Evolutionary conservation across 2,329 filamentous ascomycete species (phyloP).

Genomic region (Penicillium capsulatum): DNA sequence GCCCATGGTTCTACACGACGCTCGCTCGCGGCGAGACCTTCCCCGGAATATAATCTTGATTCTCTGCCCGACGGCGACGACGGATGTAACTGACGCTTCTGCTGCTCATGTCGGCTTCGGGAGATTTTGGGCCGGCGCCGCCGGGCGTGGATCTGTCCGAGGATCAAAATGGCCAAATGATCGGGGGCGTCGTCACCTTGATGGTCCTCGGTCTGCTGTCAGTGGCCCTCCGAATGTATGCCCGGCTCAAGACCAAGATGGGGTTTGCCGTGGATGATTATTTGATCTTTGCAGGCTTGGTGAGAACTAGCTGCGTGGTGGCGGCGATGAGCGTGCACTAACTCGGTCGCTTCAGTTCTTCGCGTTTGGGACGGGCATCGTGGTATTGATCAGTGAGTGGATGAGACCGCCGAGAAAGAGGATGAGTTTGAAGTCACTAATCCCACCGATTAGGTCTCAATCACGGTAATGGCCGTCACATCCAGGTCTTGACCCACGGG

Average conservation of each 20-base stretch:
- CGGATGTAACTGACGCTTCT: too few relatives aligned
- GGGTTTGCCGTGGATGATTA: conserved; percentile 9
- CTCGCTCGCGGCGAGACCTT: too few relatives aligned
- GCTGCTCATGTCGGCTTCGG: not conserved
- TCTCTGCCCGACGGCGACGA: too few relatives aligned
- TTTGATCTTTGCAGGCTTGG: conserved; percentile 6
- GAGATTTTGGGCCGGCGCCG: not conserved
- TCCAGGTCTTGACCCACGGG: conserved; percentile 8
- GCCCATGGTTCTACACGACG: too few relatives aligned
- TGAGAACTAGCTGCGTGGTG: not conserved
- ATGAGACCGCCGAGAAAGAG: too few relatives aligned
- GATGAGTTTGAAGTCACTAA: not conserved
- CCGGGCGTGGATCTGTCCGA: not conserved
- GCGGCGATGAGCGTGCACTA: not conserved
- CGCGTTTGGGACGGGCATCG: not conserved
- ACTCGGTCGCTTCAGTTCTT: not conserved
- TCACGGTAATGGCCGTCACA: conserved; percentile 16
- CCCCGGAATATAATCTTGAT: too few relatives aligned
- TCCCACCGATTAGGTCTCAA: conserved; percentile 4
- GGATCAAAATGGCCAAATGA: not conserved
- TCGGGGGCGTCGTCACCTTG: not conserved
- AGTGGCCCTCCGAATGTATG: conserved; percentile 7
- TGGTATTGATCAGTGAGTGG: not conserved
- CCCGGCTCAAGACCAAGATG: conserved; percentile 2
- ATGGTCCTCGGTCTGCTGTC: conserved; percentile 9